phyloP scores from a whole-genome alignment of 306 rosid genomes.

The Ormosia semicastrata region DNA sequence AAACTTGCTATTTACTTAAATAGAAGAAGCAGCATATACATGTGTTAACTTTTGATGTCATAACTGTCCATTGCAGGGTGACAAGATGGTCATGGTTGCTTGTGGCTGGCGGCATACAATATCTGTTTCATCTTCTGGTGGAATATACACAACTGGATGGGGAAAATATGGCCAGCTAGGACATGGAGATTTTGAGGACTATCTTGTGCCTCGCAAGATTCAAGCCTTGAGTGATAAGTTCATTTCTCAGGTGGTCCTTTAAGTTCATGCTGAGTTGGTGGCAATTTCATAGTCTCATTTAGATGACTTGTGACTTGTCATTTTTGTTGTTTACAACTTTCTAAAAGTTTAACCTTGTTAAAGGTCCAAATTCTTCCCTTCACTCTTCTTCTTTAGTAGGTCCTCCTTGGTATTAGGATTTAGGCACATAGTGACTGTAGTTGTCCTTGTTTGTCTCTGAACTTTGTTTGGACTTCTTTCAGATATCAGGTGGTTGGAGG shows the following conservation, averaged over 20 bases:
- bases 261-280: conserved; percentile 13
- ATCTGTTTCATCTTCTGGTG: conserved; percentile 70
- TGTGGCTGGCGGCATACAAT: conserved; percentile 99
- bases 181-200: conserved; percentile 88
- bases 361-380: background rate
- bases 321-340: conserved; percentile 13
- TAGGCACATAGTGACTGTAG: background rate
- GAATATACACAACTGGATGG: conserved; percentile 85
- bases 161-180: conserved; percentile 97
- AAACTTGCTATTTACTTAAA: background rate
- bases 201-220: conserved; percentile 77
- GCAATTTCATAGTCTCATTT: background rate
- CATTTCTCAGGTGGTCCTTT: conserved; percentile 64
- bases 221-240: conserved; percentile 53
- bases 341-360: conserved; percentile 4
- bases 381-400: background rate
- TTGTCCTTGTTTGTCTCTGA: background rate
- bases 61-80: conserved; percentile 47
- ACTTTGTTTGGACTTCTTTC: conserved; percentile 35
- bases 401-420: background rate
- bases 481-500: conserved; percentile 98
- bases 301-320: background rate
- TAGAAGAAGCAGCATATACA: background rate
- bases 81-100: conserved; percentile 79
- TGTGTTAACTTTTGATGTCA: conserved; percentile 12